These are phyloP conservation scores for Lipomyces starkeyi DNA, from an alignment of 805 yeast species.

Conservation along the genomic window DNA sequence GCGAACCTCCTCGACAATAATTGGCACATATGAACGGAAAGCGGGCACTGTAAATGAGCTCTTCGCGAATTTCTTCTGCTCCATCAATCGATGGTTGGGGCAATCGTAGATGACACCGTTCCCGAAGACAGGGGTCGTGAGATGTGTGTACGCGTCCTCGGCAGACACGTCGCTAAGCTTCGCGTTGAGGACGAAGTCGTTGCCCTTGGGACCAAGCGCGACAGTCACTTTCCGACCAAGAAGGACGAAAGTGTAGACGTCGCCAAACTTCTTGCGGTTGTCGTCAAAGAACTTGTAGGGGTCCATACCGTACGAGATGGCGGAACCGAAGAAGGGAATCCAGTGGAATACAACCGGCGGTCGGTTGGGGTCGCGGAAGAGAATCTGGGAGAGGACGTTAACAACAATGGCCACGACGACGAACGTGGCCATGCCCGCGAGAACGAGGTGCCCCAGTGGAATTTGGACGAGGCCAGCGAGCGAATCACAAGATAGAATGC, in stretches of 20 bases:
- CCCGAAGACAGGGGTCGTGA: conserved; percentile 99
- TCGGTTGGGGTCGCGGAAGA: conserved; percentile 59
- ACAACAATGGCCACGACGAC: conserved; percentile 38
- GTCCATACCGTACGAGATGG: conserved; percentile 85
- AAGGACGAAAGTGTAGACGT: conserved; percentile 86
- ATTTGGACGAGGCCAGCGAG: not conserved
- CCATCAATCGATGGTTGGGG: conserved; percentile 92
- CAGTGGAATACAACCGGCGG: conserved; percentile 90
- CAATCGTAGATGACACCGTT: conserved; percentile 97
- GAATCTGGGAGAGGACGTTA: conserved; percentile 47
- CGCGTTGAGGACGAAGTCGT: conserved; percentile 92
- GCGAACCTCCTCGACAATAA: conserved; percentile 77
- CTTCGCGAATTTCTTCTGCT: conserved; percentile 96
- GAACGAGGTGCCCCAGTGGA: conserved; percentile 8
- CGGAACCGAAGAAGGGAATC: conserved; percentile 96
- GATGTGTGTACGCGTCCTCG: conserved; percentile 92
- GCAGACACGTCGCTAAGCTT: conserved; percentile 90
- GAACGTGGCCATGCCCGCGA: conserved; percentile 15
- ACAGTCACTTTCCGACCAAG: conserved; percentile 95
- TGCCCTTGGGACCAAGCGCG: conserved; percentile 95
- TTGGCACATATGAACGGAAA: conserved; percentile 84
- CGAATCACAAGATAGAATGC: not conserved
- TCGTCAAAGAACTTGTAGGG: conserved; percentile 88
- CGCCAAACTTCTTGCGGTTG: conserved; percentile 85
- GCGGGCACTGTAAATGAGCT: conserved; percentile 84